Base-by-base conservation (phyloP, 1,284 basidiomycete genomes). In the Rhodotorula sp. region DNA sequence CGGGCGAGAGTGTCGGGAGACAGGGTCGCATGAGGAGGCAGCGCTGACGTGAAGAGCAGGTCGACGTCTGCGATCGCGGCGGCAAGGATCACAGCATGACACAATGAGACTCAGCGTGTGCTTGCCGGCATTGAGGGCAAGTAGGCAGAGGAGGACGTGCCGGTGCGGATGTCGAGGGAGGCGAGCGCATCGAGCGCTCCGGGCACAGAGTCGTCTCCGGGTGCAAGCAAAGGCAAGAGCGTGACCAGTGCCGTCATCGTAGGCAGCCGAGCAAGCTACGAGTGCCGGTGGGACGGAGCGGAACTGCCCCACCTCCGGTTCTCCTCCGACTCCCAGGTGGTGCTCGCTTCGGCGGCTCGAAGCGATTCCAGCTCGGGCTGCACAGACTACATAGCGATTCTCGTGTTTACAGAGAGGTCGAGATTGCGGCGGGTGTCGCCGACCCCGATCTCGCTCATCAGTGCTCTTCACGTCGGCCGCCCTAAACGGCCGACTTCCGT, bases 11-110 rank as follows among this genome's bases (percentile, higher is more conserved):
- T 10, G 0, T 44, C 19, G 13, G 66, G 66, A 12, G 59, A 23
- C 2, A 72, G 66, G 19, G 41, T 12, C 1, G 55, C 60, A n/a
- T 61, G 49, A 2, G 70, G 66, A 23, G 70, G 63, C 8, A 66
- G 58, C 2, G 55, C n/a, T 0, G 70, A 44, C 19, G 27, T 12
- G 34, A 66, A 68, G 17, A 55, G 44, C 16, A 72, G 48, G 21
- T 68, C 66, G 56, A 62, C 60, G 59, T 65, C 70, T 68, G 53
- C 27, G 27, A 9, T 7, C 8, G 16, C 27, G 19, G 50, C 7
- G 9, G 59, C 7, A 21, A 7, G 25, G 27, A 8, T n/a, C 23
- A 7, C 55, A 25, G 53, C 13, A 44, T 46, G 49, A 50, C 21
- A 23, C 27, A 8, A 45, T 34, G 4, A 14, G 14, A 3, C 25